Percentiles rank a stretch among this genome's conserved stretches.
phyloP scores from a whole-genome alignment of 768 basidiomycete genomes.

The Tricholoma bakamatsutake region DNA sequence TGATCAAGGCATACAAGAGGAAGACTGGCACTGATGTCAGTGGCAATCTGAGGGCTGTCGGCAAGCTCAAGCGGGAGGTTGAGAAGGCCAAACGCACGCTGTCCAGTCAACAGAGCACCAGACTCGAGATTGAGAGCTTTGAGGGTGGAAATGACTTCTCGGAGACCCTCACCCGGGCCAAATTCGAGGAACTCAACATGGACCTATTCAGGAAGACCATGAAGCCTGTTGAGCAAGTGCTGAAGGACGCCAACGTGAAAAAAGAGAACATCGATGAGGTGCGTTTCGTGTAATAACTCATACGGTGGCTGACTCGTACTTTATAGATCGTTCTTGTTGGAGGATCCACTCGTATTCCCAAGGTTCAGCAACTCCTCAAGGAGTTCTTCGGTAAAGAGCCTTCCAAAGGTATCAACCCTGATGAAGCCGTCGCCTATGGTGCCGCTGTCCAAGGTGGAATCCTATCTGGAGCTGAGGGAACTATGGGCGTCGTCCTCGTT shows the following conservation, averaged over 20 bases:
- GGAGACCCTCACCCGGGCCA: slow-evolving; percentile 95
- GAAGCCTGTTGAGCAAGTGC: slow-evolving; percentile 98
- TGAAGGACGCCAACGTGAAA: slow-evolving; percentile 97
- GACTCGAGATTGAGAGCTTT: slow-evolving; percentile 94
- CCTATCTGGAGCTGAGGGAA: slow-evolving; percentile 89
- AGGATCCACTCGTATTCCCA: slow-evolving; percentile 99
- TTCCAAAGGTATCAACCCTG: slow-evolving; percentile 97
- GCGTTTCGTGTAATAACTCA: slow-evolving; percentile 9
- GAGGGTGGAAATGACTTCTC: slow-evolving; percentile 96
- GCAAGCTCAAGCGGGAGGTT: slow-evolving; percentile 90
- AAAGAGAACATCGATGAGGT: slow-evolving; percentile 96
- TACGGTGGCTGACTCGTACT: not conserved
- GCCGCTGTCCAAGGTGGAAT: slow-evolving; percentile 99
- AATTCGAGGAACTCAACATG: slow-evolving; percentile 98
- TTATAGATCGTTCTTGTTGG: slow-evolving; percentile 81
- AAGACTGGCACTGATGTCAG: slow-evolving; percentile 83
- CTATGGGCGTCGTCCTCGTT: slow-evolving; percentile 87
- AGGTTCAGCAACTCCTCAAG: slow-evolving; percentile 97
- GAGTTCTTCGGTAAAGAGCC: slow-evolving; percentile 99
- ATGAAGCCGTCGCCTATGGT: slow-evolving; percentile 98
- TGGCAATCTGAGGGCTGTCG: slow-evolving; percentile 76
- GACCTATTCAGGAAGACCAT: slow-evolving; percentile 99
- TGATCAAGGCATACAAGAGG: slow-evolving; percentile 88
- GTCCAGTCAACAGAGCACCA: slow-evolving; percentile 83
- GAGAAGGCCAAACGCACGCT: slow-evolving; percentile 95